Conservation (phyloP, 345 rosid species). For the Salix udensis region DNA sequence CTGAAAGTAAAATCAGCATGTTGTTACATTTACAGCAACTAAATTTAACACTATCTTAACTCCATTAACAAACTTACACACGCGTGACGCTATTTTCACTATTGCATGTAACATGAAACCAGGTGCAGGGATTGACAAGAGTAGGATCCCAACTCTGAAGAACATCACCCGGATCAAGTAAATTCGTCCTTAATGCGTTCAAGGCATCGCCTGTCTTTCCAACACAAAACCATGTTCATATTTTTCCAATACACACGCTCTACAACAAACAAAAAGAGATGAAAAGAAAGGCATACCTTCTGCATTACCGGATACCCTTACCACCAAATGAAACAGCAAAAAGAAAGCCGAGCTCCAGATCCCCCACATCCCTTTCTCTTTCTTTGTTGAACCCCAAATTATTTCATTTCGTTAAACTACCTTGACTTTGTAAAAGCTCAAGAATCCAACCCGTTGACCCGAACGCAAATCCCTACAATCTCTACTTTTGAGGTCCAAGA, state of each 20-base stretch:
- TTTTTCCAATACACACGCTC: not conserved
- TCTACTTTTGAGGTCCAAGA: no score
- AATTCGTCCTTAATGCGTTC: constrained; percentile 60
- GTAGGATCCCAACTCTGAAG: constrained; percentile 83
- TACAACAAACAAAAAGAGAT: not conserved
- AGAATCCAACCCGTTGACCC: not conserved
- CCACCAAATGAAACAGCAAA: constrained; percentile 41
- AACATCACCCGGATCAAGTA: constrained; percentile 66
- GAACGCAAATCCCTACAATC: not conserved
- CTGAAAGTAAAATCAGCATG: constrained; percentile 16
- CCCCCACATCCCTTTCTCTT: constrained; percentile 13
- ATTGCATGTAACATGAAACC: constrained; percentile 85
- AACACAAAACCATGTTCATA: not conserved
- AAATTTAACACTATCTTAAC: constrained; percentile 1
- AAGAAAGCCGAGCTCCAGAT: constrained; percentile 36
- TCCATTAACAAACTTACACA: constrained; percentile 54
- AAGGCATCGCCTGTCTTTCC: constrained; percentile 70
- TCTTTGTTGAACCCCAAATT: not conserved
- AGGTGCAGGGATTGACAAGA: constrained; percentile 73
- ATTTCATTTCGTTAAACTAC: not conserved
- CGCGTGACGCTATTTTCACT: constrained; percentile 62
- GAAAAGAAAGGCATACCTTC: constrained; percentile 47
- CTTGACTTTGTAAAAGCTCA: not conserved
- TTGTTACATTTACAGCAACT: not conserved
- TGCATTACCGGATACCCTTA: constrained; percentile 53